These are phyloP conservation scores for Flaveria ramosissima DNA, from an alignment of 129 eudicot species.

Conservation along the genomic window DNA sequence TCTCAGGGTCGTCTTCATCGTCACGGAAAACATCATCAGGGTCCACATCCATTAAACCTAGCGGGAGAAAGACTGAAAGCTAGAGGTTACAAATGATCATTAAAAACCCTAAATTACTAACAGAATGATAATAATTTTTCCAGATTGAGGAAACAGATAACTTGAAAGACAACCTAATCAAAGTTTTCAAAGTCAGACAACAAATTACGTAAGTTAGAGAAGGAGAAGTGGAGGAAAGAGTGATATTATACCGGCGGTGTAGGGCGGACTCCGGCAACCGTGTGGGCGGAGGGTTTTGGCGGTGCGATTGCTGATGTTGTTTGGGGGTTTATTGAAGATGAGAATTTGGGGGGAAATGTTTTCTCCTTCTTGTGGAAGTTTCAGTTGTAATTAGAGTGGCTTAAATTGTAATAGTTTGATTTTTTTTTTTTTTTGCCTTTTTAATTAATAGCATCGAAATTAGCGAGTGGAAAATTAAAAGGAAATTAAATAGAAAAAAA, in stretches of 20 bases:
- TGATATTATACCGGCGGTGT: constrained; percentile 21
- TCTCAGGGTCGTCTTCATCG: constrained; percentile 80
- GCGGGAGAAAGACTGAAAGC: not conserved
- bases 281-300: constrained; percentile 24
- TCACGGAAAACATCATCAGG: constrained; percentile 92
- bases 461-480: too few species aligned
- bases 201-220: not conserved
- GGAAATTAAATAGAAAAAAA: too few species aligned
- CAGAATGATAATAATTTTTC: too few species aligned
- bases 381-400: not conserved
- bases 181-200: not conserved
- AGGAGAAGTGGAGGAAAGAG: not conserved
- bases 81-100: not conserved
- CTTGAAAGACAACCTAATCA: not conserved
- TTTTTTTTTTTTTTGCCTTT: too few species aligned
- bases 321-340: constrained; percentile 3
- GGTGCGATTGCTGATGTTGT: not conserved
- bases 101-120: not conserved
- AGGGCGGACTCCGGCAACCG: constrained; percentile 24
- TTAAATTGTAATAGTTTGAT: too few species aligned
- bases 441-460: too few species aligned
- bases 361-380: constrained; percentile 25
- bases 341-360: constrained; percentile 20
- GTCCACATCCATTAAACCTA: constrained; percentile 67
- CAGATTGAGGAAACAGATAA: not conserved